Conservation (phyloP, 805 yeast species). For the Starmerella stigmatis region DNA sequence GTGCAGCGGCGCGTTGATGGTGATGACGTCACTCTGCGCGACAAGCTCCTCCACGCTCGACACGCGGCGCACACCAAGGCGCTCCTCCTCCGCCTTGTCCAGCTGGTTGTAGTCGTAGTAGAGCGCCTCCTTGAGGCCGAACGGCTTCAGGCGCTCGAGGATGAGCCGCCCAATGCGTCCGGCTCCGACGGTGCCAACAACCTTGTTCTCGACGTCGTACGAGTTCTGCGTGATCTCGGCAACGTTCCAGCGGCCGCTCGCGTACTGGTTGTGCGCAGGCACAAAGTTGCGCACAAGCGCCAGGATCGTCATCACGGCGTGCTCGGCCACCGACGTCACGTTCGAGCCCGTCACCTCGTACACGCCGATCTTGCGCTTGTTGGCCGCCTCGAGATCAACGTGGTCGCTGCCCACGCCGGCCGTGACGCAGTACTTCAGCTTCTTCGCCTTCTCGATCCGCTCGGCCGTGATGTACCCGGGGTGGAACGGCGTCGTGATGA, state of each 20-base stretch:
- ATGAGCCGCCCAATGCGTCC: slow-evolving; percentile 75
- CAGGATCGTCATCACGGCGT: slow-evolving; percentile 63
- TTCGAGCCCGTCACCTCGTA: slow-evolving; percentile 77
- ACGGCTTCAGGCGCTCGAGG: slow-evolving; percentile 58
- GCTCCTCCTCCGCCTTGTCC: slow-evolving; percentile 47
- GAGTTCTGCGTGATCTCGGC: slow-evolving; percentile 66
- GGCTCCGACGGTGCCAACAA: slow-evolving; percentile 69
- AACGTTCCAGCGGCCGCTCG: slow-evolving; percentile 60
- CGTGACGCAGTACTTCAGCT: slow-evolving; percentile 57
- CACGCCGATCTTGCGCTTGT: slow-evolving; percentile 53
- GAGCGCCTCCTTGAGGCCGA: slow-evolving; percentile 54
- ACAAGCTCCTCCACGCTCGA: slow-evolving; percentile 55
- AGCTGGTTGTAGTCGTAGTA: slow-evolving; percentile 68
- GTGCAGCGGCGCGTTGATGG: slow-evolving; percentile 69
- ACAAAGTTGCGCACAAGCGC: slow-evolving; percentile 64
- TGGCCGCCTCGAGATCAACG: slow-evolving; percentile 59
- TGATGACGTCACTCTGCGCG: slow-evolving; percentile 57
- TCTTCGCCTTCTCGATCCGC: slow-evolving; percentile 58
- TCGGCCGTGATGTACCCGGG: slow-evolving; percentile 65
- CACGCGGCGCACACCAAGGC: slow-evolving; percentile 51
- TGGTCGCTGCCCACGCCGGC: slow-evolving; percentile 86
- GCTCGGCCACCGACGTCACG: slow-evolving; percentile 73
- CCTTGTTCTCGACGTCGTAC: slow-evolving; percentile 66
- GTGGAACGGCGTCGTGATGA: slow-evolving; percentile 74
- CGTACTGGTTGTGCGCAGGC: slow-evolving; percentile 60